Evolutionary conservation across 257 asterid species (phyloP), one percentile per base, ranked within the genome.

Genomic region (Lavandula angustifolia): DNA sequence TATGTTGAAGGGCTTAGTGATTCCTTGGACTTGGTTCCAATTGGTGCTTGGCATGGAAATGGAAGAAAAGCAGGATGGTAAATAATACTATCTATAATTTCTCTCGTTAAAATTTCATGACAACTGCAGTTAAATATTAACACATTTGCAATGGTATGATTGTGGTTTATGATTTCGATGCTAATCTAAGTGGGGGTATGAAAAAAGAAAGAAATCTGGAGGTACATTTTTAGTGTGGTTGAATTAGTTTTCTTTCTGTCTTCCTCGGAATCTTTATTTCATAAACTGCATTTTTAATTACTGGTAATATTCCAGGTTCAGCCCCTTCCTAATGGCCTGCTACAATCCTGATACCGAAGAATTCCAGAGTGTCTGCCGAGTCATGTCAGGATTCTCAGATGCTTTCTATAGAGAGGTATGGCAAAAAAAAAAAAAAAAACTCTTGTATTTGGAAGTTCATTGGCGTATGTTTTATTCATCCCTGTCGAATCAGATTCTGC

Each of bases 51-150:
- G 98, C 73, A 86, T 62, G 98, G 98, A 64, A 91, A 86, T 74
- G 98, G 98, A 84, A 82, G 98, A 73, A 91, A 91, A 80, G 96
- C 95, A 51, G 98, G 95, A 81, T 91, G 98, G 98, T 91, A 59
- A 18, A 41, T 17, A 80, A 59, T 43, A 56, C 34, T 41, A 14
- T 9, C 42, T 54, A 14, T 46, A 37, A 6, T 43, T 44, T 52
- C 49, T 54, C 37, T 73, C 64, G 61, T 22, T 59, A 18, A 18
- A 40, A n/a, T 50, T 43, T 61, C 50, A 52, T 4, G 49, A 7
- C 60, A 9, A 42, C 38, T 37, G 53, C 34, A 47, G 44, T 33
- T 48, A 14, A 44, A 38, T 22, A 31, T 51, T 38, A 17, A 60
- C 16, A 52, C 18, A 0, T 22, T 37, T 14, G n/a, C 22, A 3